A percentile compares a stretch with the other conserved stretches of the same genome.
Evolutionary conservation across 2,329 filamentous ascomycete species (phyloP).

Genomic region (Ascochyta fabae): DNA sequence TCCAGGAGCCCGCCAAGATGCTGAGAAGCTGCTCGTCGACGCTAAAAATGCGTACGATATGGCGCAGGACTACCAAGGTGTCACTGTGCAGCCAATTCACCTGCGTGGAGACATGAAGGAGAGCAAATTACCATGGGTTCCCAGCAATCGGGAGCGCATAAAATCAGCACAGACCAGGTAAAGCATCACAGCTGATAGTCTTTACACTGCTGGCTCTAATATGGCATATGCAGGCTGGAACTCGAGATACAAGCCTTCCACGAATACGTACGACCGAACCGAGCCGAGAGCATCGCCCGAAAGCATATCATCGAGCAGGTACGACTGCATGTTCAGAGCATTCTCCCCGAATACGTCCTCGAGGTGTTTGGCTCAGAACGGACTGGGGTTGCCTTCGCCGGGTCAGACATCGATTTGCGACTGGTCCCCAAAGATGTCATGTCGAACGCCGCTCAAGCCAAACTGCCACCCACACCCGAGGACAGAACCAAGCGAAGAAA

Average conservation of each 20-base stretch:
- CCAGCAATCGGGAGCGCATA: not conserved
- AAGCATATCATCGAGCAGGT: conserved; percentile 43
- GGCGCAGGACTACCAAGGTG: conserved; percentile 25
- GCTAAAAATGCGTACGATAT: conserved; percentile 19
- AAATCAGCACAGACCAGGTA: conserved; percentile 20
- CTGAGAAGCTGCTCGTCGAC: conserved; percentile 9
- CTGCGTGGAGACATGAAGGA: conserved; percentile 7
- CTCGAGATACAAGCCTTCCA: conserved; percentile 39
- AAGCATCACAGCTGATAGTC: not conserved
- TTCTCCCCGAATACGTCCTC: conserved; percentile 37
- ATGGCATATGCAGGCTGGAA: conserved; percentile 24
- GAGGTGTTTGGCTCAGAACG: conserved; percentile 61
- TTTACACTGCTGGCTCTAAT: not conserved
- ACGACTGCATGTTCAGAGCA: conserved; percentile 20
- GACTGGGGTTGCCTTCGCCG: conserved; percentile 59
- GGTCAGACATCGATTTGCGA: conserved; percentile 63
- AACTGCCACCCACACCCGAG: conserved; percentile 22
- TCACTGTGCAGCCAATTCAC: conserved; percentile 23
- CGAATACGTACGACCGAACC: conserved; percentile 46
- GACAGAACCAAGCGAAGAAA: conserved; percentile 13
- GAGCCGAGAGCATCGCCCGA: conserved; percentile 51
- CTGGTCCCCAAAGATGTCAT: conserved; percentile 25
- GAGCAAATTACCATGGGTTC: conserved; percentile 28
- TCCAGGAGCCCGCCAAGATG: not conserved
- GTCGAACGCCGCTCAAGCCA: conserved; percentile 8